Conservation (phyloP, 2,329 filamentous ascomycete genomes). For the Colletotrichum chlorophyti region DNA sequence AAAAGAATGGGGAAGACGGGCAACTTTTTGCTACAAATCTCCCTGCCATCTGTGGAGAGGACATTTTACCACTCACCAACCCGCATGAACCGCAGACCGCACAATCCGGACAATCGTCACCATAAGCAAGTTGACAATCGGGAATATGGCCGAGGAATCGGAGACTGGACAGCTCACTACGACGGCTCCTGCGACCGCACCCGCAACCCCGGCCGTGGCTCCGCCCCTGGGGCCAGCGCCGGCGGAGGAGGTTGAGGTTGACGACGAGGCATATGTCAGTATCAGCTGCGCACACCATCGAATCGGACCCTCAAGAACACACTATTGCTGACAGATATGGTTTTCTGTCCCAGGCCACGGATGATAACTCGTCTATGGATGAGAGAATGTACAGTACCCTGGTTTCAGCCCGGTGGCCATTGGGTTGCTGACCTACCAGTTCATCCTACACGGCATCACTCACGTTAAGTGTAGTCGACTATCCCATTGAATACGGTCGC, state of each 20-base stretch:
- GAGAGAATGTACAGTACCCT: not conserved
- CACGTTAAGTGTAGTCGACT: conserved; percentile 1
- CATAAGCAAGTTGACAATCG: not conserved
- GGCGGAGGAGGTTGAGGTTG: not conserved
- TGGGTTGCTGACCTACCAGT: not conserved
- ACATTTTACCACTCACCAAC: not conserved
- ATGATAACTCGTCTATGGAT: not conserved
- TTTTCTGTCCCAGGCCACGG: not conserved
- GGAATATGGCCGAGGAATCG: not conserved
- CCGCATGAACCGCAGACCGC: not conserved
- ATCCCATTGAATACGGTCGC: conserved; percentile 9
- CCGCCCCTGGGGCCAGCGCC: not conserved
- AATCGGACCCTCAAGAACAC: not conserved
- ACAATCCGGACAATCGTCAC: not conserved
- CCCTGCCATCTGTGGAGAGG: not conserved
- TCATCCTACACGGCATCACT: conserved; percentile 1
- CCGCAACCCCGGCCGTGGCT: not conserved
- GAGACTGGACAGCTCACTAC: not conserved
- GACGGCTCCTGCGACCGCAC: not conserved
- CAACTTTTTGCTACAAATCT: not conserved
- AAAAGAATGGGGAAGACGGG: not conserved
- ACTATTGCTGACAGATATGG: not conserved
- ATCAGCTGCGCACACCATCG: not conserved
- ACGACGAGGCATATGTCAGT: not conserved
- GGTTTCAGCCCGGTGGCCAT: not conserved